Base-by-base conservation (phyloP, 441 rosid genomes). In the Adansonia madagascariensis region DNA sequence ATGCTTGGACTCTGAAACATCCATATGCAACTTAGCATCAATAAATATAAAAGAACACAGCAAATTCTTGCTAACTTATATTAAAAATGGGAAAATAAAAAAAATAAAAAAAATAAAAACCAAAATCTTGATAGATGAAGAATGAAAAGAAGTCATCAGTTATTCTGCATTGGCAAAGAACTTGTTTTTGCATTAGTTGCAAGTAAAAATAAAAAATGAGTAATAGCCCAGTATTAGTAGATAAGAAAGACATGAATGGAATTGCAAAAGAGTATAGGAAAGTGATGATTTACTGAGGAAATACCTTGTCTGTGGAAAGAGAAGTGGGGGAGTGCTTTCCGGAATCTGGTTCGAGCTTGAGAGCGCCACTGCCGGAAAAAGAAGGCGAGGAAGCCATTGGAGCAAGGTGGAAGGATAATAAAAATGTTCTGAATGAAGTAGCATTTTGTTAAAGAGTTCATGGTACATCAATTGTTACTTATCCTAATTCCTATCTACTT, bases 341-440 rank as follows among this genome's bases (percentile, higher is more conserved):
- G 82, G 77, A 75, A 62, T 79, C 78, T 56, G 82, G 78, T 53
- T 83, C 80, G 67, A 83, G 88, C 79, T 78, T 78, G 73, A 80
- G 78, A 18, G 82, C 66, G 67, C 70, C 11, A 64, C 43, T 62
- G 62, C 77, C 71, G 39, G 85, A 14, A 66, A 78, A 73, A 1
- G 85, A 82, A 80, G 86, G 84, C 77, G 86, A 66, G 78, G 86
- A 81, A 80, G 88, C 86, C 91, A 88, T 87, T 22, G 20, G 49
- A 72, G 59, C 27, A 79, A 41, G 31, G 35, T 55, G 67, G 24
- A 44, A 24, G 49, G 4, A 67, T 14, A 22, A 14, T 8, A 43
- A 35, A 61, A 6, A 53, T 31, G 12, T 8, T 71, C 14, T 44
- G 20, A 74, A 27, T 61, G 57, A 47, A 44, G 68, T 24, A 22